Evolutionary conservation across 139 green algal species (phyloP), one percentile per base, ranked within the genome.

Genomic region (Chloropicon primus): DNA sequence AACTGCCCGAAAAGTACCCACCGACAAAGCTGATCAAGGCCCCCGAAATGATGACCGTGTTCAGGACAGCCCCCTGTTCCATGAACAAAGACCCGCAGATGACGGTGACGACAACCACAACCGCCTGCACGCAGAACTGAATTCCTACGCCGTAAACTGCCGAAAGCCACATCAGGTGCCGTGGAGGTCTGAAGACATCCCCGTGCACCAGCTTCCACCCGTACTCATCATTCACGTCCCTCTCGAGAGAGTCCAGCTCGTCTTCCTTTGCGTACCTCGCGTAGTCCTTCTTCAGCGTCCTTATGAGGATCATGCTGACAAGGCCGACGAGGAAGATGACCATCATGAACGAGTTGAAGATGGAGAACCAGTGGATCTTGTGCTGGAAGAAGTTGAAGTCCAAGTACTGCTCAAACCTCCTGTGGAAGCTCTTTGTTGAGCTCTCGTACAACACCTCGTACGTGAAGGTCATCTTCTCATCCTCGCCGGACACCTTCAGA

Each of bases 291-390:
- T 91, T 86, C 75, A 98, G 86, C 24, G 93, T 97, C 62, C 94
- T 90, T 88, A 97, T 86, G 25, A 98, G 84, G 85, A 98, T 98
- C 90, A 97, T 96, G 28, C 92, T 89, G 21, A 98, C 93, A 24
- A 98, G 83, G 53, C 94, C 94, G 0, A 87, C 94, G 10, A 98
- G 88, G 86, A 98, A 98, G 80, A 98, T 92, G 28, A 98, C 94
- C 93, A 98, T 98, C 90, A 98, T 96, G 89, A 97, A 98, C 25
- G 86, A 94, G 86, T 98, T 98, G 89, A 97, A 92, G 79, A 98
- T 95, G 77, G 88, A 94, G 86, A 98, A 98, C 94, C 94, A 97
- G 83, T 98, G 94, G 81, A 98, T 97, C 88, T 97, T 93, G 84
- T 98, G 94, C 88, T 98, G 94, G 78, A 98, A 98, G 82, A 98